Base-by-base conservation (phyloP, 768 basidiomycete genomes). In the Auricularia heimuer region DNA sequence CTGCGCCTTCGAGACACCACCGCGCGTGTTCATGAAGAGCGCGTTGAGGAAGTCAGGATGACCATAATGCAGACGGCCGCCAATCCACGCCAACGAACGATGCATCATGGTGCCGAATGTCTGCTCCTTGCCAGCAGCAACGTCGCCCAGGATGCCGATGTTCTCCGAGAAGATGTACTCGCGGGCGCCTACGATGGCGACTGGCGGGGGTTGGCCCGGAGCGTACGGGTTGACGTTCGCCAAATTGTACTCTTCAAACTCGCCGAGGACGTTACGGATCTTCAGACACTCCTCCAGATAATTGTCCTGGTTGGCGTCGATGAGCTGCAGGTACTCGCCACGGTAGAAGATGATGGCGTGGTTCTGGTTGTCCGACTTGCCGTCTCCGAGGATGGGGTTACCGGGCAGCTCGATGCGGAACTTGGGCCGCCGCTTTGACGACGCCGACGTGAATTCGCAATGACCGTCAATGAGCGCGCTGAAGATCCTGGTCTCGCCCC, bases 101-200 rank as follows among this genome's bases (percentile, higher is more conserved):
- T 96, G 96, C 0, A 95, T 94, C 82, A 98, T 87, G 10, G 97
- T 99, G 77, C 97, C 97, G 77, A 99, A 99, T 58, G 97, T 99
- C 78, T 99, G 97, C 78, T 99, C 97, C 81, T 99, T 98, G 62
- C 97, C 97, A 66, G 97, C 97, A 60, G 97, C 97, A 68, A 99
- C 94, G 75, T 99, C 97, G 76, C 97, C 97, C 66, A 99, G 83
- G 42, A 99, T 92, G 81, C 97, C 97, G 70, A 98, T 98, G 75
- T 98, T 98, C 80, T 98, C 97, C 63, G 97, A 98, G 81, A 99
- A 99, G 73, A 99, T 98, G 78, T 99, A 99, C 78, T 99, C 97
- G 75, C 97, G 88, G 4, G 97, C 97, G 71, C 97, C 97, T 68
- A 99, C 85, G 74, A 99, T 99, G 36, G 97, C 97, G 65, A 99